These are phyloP conservation scores for Chrysanthemum seticuspe DNA, from an alignment of 129 eudicot genomes.

Conservation along the genomic window DNA sequence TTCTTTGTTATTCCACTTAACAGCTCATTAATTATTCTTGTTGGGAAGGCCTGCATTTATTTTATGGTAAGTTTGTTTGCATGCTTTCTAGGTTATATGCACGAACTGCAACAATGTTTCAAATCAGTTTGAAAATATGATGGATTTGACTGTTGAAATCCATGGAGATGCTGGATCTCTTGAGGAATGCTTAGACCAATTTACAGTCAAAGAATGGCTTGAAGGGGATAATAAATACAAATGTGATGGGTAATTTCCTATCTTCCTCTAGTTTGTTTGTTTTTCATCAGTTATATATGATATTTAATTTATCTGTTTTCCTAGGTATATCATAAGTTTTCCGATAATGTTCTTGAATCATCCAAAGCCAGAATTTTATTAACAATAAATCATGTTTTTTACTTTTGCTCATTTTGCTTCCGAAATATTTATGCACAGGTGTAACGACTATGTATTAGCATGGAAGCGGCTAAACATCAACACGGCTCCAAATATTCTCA, in stretches of 20 bases:
- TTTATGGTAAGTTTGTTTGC: constrained; percentile 5
- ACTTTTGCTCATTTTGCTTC: not conserved
- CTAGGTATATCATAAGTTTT: not conserved
- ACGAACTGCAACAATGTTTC: constrained; percentile 72
- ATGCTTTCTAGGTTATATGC: constrained; percentile 66
- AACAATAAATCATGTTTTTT: not conserved
- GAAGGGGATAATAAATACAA: constrained; percentile 92
- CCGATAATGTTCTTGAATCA: not conserved
- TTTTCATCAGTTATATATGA: constrained; percentile 9
- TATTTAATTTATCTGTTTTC: not conserved
- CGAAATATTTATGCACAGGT: constrained; percentile 52
- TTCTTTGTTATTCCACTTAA: too few relatives aligned
- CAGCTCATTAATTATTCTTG: constrained; percentile 3
- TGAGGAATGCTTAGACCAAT: constrained; percentile 92
- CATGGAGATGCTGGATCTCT: constrained; percentile 87
- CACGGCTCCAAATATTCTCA: constrained; percentile 83
- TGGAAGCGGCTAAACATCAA: constrained; percentile 77
- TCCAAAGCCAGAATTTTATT: not conserved
- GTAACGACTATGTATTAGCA: constrained; percentile 85
- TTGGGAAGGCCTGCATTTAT: constrained; percentile 6
- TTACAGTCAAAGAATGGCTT: constrained; percentile 80
- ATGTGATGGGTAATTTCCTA: constrained; percentile 74
- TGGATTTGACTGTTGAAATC: constrained; percentile 95
- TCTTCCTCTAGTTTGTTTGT: not conserved
- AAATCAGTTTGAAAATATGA: constrained; percentile 90